Base-by-base conservation (phyloP, 345 rosid species). In the Ailanthus altissimus region DNA sequence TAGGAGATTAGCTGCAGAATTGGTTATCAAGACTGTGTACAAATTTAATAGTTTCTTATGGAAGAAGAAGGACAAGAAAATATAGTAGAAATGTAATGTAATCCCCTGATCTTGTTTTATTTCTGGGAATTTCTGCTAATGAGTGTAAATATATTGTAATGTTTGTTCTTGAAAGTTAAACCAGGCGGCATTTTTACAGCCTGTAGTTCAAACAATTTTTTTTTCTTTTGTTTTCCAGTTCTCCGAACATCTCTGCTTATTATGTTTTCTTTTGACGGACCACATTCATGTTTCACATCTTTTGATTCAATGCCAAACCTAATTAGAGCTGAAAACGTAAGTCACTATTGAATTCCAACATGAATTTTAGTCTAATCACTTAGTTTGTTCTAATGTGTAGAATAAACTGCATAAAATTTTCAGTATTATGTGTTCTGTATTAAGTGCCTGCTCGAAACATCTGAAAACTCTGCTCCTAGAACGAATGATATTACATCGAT, bases 141-240 rank as follows among this genome's bases (percentile, higher is more conserved):
- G 4, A 28, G 2, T 49, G 74, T 76, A 76, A 50, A 76, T 64
- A 56, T 11, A 1, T n/a, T 32, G 38, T 32, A 32, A 36, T 46
- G 8, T 10, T 14, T 58, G 36, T 21, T 8, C 53, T 16, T 62
- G 67, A 51, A 61, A 61, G 28, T 73, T n/a, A 46, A 56, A 71
- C 47, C 46, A 49, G 80, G 80, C 77, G 23, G 70, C 59, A 0
- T 80, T 76, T 81, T 76, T 25, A 72, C 40, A 26, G 80, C 70
- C 80, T 72, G 75, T 47, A 26, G n/a, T 68, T 47, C 8, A 2
- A 32, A 21, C 2, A 73, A 28, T 20, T 32, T 53, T 56, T 3
- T 23, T 8, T 63, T 64, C 53, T 23, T 14, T 45, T 3, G 0
- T 63, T 54, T n/a, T 40, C 25, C 32, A 58, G 13, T 75, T 64